Evolutionary conservation across 768 basidiomycete genomes (phyloP), one percentile per base, ranked within the genome.

Genomic region (Collybiopsis confluens): DNA sequence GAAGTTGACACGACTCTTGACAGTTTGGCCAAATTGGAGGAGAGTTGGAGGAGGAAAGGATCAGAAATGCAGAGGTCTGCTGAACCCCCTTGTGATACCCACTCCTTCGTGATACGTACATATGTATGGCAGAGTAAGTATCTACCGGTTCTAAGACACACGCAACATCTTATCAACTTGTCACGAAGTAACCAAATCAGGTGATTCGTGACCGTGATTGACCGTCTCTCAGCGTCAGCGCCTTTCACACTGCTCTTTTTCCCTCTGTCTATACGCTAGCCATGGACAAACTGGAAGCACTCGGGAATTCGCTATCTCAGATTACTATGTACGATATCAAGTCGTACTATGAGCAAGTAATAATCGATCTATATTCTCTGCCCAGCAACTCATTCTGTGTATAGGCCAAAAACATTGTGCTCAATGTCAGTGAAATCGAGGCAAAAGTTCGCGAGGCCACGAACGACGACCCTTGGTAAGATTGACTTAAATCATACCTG

Each of bases 381-480:
- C 50, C 38, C 9, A 11, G 4, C 30, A 37, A 28, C 18, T 45
- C 15, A 40, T 20, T 20, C 47, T 23, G 35, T 10, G 13, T 9
- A 28, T 56, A 94, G 90, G 96, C 96, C 26, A 96, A 92, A 76
- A 97, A 97, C 69, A 85, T 93, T 56, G 95, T 98, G 18, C 79
- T 99, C 61, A 98, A 98, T 71, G 79, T 98, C 56, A 92, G 88
- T 61, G 96, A 98, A 73, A 96, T 91, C 83, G 96, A 99, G 70
- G 90, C 89, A 7, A 98, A 97, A 72, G 96, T 98, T 16, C 78
- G 83, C 58, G 96, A 98, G 56, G 97, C 96, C 1, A 99, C 97
- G 0, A 98, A 98, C 56, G 94, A 98, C 62, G 97, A 99, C 58
- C 88, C 97, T 54, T 99, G 97, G 96, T 97, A 65, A 60, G 83